These are phyloP conservation scores for Sugiyamaella boreocaroliniensis DNA, from an alignment of 805 yeast species.

Conservation along the genomic window DNA sequence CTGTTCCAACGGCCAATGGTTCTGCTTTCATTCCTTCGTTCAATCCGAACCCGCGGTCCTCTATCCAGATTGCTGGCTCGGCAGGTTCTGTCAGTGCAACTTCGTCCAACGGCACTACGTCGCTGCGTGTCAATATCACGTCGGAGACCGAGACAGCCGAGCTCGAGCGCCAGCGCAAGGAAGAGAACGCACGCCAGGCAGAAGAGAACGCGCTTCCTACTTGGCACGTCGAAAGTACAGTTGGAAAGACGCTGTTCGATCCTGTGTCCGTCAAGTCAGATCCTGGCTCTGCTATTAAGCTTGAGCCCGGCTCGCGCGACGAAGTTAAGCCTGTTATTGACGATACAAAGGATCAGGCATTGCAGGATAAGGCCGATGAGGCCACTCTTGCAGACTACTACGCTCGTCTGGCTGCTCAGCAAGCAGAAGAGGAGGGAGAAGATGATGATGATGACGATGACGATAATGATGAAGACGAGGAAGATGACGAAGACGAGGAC, in stretches of 20 bases:
- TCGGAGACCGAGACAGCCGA: conserved; percentile 78
- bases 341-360: conserved; percentile 29
- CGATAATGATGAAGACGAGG: conserved; percentile 48
- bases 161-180: conserved; percentile 62
- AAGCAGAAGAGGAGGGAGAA: conserved; percentile 53
- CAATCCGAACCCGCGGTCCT: conserved; percentile 25
- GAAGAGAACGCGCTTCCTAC: conserved; percentile 93
- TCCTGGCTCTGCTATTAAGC: conserved; percentile 7
- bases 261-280: conserved; percentile 22
- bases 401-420: conserved; percentile 68
- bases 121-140: conserved; percentile 79
- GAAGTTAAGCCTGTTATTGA: conserved; percentile 7
- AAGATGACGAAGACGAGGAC: conserved; percentile 39
- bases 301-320: conserved; percentile 2
- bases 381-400: conserved; percentile 71
- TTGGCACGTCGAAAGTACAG: conserved; percentile 91
- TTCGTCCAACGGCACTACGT: conserved; percentile 47
- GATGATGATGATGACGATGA: conserved; percentile 45
- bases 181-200: conserved; percentile 58
- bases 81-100: conserved; percentile 29
- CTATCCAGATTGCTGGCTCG: conserved; percentile 27
- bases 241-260: conserved; percentile 50
- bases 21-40: conserved; percentile 10
- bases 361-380: conserved; percentile 59
- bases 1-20: conserved; percentile 44